phyloP scores from a whole-genome alignment of 371 early-diverging fungal species.

The Apophysomyces trapeziformis region DNA sequence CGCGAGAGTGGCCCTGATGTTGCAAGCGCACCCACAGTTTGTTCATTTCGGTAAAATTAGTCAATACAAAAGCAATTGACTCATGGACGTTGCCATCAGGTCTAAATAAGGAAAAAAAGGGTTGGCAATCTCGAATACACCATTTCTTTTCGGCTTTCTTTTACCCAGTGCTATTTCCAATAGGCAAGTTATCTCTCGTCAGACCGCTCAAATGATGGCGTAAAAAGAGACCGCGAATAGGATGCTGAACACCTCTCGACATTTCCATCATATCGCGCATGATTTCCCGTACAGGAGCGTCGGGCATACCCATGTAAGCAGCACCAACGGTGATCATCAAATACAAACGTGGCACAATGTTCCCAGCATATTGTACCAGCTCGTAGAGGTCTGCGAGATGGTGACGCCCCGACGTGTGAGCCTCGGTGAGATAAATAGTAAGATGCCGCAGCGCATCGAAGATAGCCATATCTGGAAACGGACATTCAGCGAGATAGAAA shows the following conservation, averaged over 20 bases:
- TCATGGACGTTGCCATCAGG: conserved; percentile 85
- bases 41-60: conserved; percentile 98
- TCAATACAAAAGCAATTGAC: conserved; percentile 91
- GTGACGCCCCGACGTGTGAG: conserved; percentile 82
- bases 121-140: too few species aligned
- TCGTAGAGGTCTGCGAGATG: conserved; percentile 96
- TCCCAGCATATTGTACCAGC: conserved; percentile 96
- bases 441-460: conserved; percentile 94
- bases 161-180: conserved; percentile 61
- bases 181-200: conserved; percentile 88
- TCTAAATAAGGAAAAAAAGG: conserved; percentile 28
- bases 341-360: conserved; percentile 96
- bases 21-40: conserved; percentile 98
- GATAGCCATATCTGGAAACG: conserved; percentile 83
- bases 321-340: conserved; percentile 97
- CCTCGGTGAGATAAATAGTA: conserved; percentile 83
- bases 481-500: background rate
- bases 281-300: conserved; percentile 90
- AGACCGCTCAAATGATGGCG: conserved; percentile 91
- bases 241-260: conserved; percentile 96
- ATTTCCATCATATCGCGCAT: conserved; percentile 98
- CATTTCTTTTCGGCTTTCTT: background rate
- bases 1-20: conserved; percentile 92
- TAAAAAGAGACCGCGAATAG: conserved; percentile 93
- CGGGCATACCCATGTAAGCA: conserved; percentile 87